Base-by-base conservation (phyloP, 2,329 filamentous ascomycete genomes). In the Trichophyton simii region DNA sequence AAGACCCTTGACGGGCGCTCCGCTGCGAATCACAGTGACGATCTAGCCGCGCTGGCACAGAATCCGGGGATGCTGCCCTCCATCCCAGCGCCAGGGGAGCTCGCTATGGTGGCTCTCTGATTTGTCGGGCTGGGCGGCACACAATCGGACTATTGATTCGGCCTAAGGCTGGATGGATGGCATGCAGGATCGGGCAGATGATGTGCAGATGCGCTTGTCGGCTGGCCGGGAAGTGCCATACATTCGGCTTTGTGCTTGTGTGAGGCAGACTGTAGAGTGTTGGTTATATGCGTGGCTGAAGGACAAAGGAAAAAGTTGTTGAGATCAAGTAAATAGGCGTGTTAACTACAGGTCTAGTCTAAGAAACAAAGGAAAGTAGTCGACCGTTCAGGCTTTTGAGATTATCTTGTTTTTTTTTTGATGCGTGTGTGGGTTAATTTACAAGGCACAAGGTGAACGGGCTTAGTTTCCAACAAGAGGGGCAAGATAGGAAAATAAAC, bases 381-480 rank as follows among this genome's bases (percentile, higher is more conserved):
- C 28, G 25, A 31, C 34, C n/a, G 52, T 55, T 34, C 52, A 55
- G 52, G 52, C 28, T 36, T 55, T 55, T 31, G 52, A 55, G 41
- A 55, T 55, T 55, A 55, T 38, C 34, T 36, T 55, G 28, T 54
- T 52, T 22, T 36, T 38, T 36, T 55, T 11, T 38, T 38, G 34
- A 13, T 13, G 34, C 9, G 34, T 54, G 22, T 34, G 52, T 55
- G 52, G 52, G 52, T 55, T 55, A 55, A 55, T 55, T 55, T 55
- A 55, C 52, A 55, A 55, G 52, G n/a, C 52, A 55, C 52, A 55
- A 55, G 31, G 34, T n/a, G 31, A 55, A 55, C 52, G 52, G 28
- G 52, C 52, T 36, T 36, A 18, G 18, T 55, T 55, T 31, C 52
- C 31, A 55, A 28, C 15, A 44, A n/a, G 52, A 31, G 46, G 22